These are phyloP conservation scores for Spatholobus suberectus DNA, from an alignment of 306 rosid species.

Conservation along the genomic window DNA sequence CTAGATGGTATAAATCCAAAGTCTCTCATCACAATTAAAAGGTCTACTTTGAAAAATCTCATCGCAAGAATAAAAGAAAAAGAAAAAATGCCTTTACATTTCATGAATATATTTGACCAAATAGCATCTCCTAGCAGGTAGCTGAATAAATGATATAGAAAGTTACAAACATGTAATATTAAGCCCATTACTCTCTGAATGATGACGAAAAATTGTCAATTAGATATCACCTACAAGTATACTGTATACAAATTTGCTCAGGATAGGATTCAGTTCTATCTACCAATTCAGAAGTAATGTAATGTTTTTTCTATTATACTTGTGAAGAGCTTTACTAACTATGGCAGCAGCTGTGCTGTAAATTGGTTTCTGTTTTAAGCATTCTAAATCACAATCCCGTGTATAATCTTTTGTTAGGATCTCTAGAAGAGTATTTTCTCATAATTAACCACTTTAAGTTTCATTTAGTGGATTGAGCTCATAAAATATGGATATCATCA, in stretches of 20 bases:
- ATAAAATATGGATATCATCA: slow-evolving; percentile 21
- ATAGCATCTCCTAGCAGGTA: neutral
- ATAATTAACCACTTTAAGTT: slow-evolving; percentile 14
- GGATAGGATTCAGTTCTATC: neutral
- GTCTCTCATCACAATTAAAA: slow-evolving; percentile 24
- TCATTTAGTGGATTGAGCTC: slow-evolving; percentile 15
- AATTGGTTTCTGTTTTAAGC: slow-evolving; percentile 6
- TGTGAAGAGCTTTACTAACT: neutral
- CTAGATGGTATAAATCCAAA: slow-evolving; percentile 19
- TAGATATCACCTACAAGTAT: neutral
- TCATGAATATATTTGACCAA: slow-evolving; percentile 10
- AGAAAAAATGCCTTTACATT: neutral
- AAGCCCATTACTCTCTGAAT: neutral
- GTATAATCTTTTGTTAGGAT: neutral
- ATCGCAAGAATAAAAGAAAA: neutral
- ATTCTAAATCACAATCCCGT: neutral
- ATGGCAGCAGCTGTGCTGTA: neutral
- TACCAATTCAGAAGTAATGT: neutral
- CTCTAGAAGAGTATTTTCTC: neutral
- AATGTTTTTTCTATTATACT: neutral
- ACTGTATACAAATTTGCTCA: neutral
- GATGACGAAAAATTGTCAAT: neutral
- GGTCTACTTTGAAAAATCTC: neutral
- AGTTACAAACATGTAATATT: neutral
- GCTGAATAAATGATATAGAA: neutral